phyloP scores from a whole-genome alignment of 495 filamentous ascomycete species.

The Emericellopsis terricola region DNA sequence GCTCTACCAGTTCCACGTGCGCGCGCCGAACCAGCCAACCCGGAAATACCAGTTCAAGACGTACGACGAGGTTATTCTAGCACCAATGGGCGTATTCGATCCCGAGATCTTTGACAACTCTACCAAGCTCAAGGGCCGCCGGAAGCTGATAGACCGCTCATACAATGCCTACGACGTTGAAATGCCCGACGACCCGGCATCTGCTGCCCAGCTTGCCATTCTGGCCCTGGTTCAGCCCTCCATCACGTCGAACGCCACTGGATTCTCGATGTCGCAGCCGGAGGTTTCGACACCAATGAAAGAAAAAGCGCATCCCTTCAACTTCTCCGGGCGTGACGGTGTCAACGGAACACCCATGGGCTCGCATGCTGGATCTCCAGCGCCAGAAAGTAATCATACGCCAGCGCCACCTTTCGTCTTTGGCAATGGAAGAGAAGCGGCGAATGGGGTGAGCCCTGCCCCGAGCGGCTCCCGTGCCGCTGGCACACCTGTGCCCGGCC shows the following conservation, averaged over 20 bases:
- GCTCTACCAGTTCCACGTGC: slow-evolving; percentile 70
- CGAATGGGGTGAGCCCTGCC: slow-evolving; percentile 12
- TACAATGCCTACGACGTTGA: slow-evolving; percentile 82
- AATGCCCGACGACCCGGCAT: slow-evolving; percentile 72
- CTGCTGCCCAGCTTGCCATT: slow-evolving; percentile 68
- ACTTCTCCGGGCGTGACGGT: slow-evolving; percentile 3
- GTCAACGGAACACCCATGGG: slow-evolving; percentile 55
- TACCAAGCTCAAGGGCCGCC: slow-evolving; percentile 56
- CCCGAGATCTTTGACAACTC: slow-evolving; percentile 70
- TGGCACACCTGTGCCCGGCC: slow-evolving; percentile 24
- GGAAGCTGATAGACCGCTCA: slow-evolving; percentile 64
- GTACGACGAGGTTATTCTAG: slow-evolving; percentile 83
- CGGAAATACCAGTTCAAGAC: slow-evolving; percentile 84
- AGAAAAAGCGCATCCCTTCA: slow-evolving; percentile 31
- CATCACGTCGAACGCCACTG: slow-evolving; percentile 19
- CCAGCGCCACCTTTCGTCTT: slow-evolving; percentile 39
- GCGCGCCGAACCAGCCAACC: slow-evolving; percentile 74
- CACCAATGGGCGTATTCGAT: slow-evolving; percentile 79
- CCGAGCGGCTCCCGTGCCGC: slow-evolving; percentile 18
- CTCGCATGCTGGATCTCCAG: slow-evolving; percentile 74
- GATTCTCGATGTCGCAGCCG: slow-evolving; percentile 14
- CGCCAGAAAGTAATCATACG: slow-evolving; percentile 54
- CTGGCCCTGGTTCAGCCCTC: slow-evolving; percentile 48
- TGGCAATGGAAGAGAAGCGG: slow-evolving; percentile 24
- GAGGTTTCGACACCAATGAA: slow-evolving; percentile 33